phyloP scores from a whole-genome alignment of 768 basidiomycete genomes.

The Trametes cubensis region DNA sequence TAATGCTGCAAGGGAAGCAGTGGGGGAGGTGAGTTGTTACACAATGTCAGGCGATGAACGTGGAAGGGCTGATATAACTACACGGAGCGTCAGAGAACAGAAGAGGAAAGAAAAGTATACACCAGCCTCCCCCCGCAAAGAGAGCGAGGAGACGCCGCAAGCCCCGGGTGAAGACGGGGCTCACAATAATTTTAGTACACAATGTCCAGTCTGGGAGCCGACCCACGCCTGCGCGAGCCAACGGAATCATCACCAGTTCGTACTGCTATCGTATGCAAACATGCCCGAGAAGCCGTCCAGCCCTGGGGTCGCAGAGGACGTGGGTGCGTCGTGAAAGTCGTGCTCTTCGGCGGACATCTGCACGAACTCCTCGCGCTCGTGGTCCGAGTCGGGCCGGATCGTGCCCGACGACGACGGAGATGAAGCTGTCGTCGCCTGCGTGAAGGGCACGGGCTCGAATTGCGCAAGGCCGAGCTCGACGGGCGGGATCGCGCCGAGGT shows the following conservation, averaged over 20 bases:
- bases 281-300: conserved; percentile 41
- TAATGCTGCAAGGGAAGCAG: conserved; percentile 12
- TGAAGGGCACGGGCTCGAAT: conserved; percentile 35
- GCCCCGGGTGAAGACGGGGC: conserved; percentile 12
- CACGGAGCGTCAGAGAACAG: conserved; percentile 10
- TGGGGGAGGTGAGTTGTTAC: conserved; percentile 17
- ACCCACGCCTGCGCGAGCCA: conserved; percentile 38
- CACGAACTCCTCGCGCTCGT: conserved; percentile 28
- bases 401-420: conserved; percentile 19
- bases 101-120: conserved; percentile 5
- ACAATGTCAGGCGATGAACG: not conserved
- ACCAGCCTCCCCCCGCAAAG: conserved; percentile 11
- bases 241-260: conserved; percentile 38
- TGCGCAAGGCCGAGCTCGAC: conserved; percentile 62
- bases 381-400: conserved; percentile 22
- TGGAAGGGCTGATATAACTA: conserved; percentile 23
- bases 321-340: conserved; percentile 33
- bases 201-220: conserved; percentile 32
- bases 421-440: conserved; percentile 19
- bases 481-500: conserved; percentile 64
- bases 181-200: conserved; percentile 30
- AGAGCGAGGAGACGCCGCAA: conserved; percentile 8
- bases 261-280: conserved; percentile 41
- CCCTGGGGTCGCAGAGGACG: conserved; percentile 27
- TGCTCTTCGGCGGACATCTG: conserved; percentile 25